Base-by-base conservation (phyloP, 768 basidiomycete species). In the Rossbeevera mucosa region DNA sequence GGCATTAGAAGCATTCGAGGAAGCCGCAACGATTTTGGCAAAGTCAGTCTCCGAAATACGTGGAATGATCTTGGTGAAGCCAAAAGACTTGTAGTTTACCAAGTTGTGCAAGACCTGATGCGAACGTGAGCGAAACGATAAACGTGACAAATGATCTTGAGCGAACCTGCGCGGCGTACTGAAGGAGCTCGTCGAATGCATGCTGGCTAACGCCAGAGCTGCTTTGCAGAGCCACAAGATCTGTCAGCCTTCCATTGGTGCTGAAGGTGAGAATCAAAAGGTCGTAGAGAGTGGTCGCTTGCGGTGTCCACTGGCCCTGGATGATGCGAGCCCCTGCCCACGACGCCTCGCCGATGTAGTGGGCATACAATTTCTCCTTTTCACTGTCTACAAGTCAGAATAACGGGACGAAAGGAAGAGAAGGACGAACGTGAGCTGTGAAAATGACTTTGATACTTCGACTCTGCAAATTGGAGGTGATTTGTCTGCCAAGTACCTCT, bases 241-340 rank as follows among this genome's bases (percentile, higher is more conserved):
- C 78, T 24, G 75, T 75, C 12, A 90, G 72, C 48, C 74, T 74
- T 29, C 80, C 81, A 29, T 79, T 66, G 44, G 80, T 71, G 64
- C 82, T 83, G 72, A 91, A 89, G 0, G 76, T 81, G 47, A 81
- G 68, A 60, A 87, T 81, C 62, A 91, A 70, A 7, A 91, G 76
- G 69, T 89, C 85, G 62, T 85, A 86, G 43, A 91, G 76, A 62
- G 75, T 75, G 56, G 72, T 64, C 5, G 87, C 87, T 56, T 87
- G 78, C 0, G 82, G 75, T 0, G 90, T 88, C 87, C 86, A 91
- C 73, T 93, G 90, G 42, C 74, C 85, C 72, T 90, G 86, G 50
- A 91, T 87, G 69, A 94, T 86, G 36, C 86, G 78, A 46, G 81
- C 87, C 25, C 91, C 91, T 0, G 87, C 87, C 91, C 91, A 94